phyloP scores from a whole-genome alignment of 805 yeast genomes.

The Wickerhamomyces bisporus region DNA sequence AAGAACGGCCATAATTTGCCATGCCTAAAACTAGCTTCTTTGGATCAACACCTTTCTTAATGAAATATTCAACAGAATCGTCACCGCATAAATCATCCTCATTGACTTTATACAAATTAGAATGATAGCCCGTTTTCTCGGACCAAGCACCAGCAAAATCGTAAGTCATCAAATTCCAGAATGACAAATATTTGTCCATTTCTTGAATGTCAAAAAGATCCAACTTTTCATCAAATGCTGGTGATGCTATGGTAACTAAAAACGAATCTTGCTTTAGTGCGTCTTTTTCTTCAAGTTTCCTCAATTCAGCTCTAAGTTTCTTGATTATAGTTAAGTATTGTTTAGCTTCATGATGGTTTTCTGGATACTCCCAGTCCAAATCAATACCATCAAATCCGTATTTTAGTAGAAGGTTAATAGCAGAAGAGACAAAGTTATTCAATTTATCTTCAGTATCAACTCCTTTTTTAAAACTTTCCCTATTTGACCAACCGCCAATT shows the following conservation, averaged over 20 bases:
- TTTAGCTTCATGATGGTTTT: constrained; percentile 36
- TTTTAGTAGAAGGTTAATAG: constrained; percentile 40
- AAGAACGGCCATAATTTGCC: constrained; percentile 77
- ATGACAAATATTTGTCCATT: constrained; percentile 55
- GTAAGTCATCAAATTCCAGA: constrained; percentile 90
- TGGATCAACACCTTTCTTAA: constrained; percentile 36
- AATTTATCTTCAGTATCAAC: constrained; percentile 33
- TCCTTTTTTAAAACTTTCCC: constrained; percentile 43
- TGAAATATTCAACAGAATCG: constrained; percentile 41
- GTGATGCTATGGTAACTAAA: constrained; percentile 68
- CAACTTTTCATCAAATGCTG: constrained; percentile 51
- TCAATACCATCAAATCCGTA: constrained; percentile 87
- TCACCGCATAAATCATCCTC: constrained; percentile 43
- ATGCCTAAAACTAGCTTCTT: constrained; percentile 70
- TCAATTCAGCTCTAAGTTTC: constrained; percentile 35
- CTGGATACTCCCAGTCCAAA: constrained; percentile 92
- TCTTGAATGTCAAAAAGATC: constrained; percentile 37
- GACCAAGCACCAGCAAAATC: constrained; percentile 86
- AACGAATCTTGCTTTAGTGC: constrained; percentile 26
- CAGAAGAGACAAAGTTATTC: constrained; percentile 43
- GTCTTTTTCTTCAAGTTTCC: constrained; percentile 29
- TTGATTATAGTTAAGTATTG: constrained; percentile 39
- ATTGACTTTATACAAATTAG: constrained; percentile 46
- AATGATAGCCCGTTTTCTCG: constrained; percentile 53
- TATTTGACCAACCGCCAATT: constrained; percentile 76